Conservation (phyloP, 148 eudicot species). For the Agrostemma githago region DNA sequence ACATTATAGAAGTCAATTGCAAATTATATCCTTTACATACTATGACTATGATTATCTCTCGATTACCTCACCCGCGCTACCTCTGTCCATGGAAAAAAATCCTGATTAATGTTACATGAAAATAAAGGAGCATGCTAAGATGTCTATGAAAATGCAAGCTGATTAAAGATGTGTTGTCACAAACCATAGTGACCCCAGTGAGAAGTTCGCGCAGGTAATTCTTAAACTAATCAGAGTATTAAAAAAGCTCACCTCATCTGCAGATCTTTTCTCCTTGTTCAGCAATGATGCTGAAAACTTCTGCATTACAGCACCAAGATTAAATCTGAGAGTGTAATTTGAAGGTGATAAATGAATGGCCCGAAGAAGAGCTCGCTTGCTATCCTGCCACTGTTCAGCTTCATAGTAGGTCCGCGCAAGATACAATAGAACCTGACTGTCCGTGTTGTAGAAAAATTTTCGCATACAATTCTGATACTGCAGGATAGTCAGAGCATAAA, state of each 20-base stretch:
- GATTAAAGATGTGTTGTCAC: neutral
- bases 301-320: slow-evolving; percentile 89
- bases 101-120: neutral
- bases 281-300: slow-evolving; percentile 91
- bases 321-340: slow-evolving; percentile 82
- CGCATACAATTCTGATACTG: slow-evolving; percentile 97
- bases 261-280: slow-evolving; percentile 77
- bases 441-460: slow-evolving; percentile 71
- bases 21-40: neutral
- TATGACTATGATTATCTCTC: neutral
- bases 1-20: neutral
- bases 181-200: neutral
- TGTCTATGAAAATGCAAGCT: neutral
- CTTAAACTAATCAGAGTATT: neutral
- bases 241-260: slow-evolving; percentile 63
- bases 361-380: slow-evolving; percentile 73
- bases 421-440: slow-evolving; percentile 79
- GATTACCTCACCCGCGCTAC: neutral
- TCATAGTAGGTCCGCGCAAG: slow-evolving; percentile 95
- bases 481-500: slow-evolving; percentile 19
- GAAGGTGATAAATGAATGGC: slow-evolving; percentile 97
- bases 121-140: neutral
- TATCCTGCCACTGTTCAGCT: slow-evolving; percentile 98
- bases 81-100: neutral
- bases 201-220: neutral